These are phyloP conservation scores for Houttuynia cordata DNA, from an alignment of 164 flowering plant genomes.

Conservation along the genomic window DNA sequence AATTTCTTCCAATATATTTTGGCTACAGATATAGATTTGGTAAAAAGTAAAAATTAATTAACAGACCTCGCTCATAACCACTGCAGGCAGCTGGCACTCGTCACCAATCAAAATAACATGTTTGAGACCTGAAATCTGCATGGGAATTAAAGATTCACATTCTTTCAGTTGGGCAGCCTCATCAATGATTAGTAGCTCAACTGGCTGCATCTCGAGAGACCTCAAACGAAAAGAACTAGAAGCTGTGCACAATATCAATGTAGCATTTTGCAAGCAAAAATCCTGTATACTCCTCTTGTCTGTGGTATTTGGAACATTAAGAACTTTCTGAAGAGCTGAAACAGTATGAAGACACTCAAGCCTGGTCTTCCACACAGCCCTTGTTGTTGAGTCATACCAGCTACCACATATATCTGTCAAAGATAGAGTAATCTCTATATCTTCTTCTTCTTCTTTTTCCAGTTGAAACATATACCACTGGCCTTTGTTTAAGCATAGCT, in stretches of 20 bases:
- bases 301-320: slow-evolving; percentile 17
- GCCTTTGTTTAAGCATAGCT: too few species aligned
- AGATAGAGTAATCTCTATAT: background rate
- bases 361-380: slow-evolving; percentile 9
- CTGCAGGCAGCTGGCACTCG: slow-evolving; percentile 41
- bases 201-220: slow-evolving; percentile 3
- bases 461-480: background rate
- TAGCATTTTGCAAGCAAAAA: slow-evolving; percentile 18
- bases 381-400: background rate
- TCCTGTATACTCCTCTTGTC: slow-evolving; percentile 6
- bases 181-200: slow-evolving; percentile 32
- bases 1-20: background rate
- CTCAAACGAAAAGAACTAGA: slow-evolving; percentile 21
- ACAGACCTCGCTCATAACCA: slow-evolving; percentile 36
- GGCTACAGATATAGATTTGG: too few species aligned
- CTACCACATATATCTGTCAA: background rate
- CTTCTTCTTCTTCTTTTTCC: background rate
- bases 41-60: too few species aligned
- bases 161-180: slow-evolving; percentile 56
- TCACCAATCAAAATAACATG: slow-evolving; percentile 47
- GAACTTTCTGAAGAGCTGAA: slow-evolving; percentile 12
- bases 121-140: slow-evolving; percentile 26
- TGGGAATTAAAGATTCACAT: slow-evolving; percentile 41
- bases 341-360: slow-evolving; percentile 19
- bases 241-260: slow-evolving; percentile 38